phyloP scores from a whole-genome alignment of 805 yeast species.

The Diddensiella santjacobensis region DNA sequence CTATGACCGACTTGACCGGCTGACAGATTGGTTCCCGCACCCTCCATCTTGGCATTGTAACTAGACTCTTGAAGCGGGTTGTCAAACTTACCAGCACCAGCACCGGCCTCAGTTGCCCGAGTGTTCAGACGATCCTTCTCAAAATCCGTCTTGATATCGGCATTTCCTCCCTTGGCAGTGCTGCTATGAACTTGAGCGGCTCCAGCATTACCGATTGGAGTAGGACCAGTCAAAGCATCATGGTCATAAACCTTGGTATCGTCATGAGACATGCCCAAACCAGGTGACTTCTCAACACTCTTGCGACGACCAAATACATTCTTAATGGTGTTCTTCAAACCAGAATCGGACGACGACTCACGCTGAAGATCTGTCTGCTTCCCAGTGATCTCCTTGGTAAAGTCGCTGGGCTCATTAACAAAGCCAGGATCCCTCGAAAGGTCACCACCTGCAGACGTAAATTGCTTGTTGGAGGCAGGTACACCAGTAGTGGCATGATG shows the following conservation, averaged over 20 bases:
- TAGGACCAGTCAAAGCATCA: no score
- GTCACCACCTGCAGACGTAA: no score
- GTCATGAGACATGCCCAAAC: no score
- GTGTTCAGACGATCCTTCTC: neutral
- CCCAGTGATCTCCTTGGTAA: neutral
- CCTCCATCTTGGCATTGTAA: conserved; percentile 1
- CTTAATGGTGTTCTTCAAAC: conserved; percentile 2
- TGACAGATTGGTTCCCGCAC: no score
- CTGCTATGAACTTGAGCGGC: neutral
- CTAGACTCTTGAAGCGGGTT: neutral
- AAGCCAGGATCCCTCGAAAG: neutral
- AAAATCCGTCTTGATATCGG: neutral
- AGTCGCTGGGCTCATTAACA: neutral
- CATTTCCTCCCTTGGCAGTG: neutral
- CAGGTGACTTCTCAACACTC: neutral
- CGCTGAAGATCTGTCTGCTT: neutral
- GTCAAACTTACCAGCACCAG: neutral
- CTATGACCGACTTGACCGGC: no score
- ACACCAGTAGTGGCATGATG: neutral
- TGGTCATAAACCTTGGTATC: no score
- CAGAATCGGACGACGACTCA: neutral
- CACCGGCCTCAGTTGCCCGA: neutral
- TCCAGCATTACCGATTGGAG: neutral
- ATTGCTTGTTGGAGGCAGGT: neutral
- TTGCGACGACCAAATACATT: conserved; percentile 1